Base-by-base conservation (phyloP, 345 rosid genomes). In the Gynandropsis gynandra region DNA sequence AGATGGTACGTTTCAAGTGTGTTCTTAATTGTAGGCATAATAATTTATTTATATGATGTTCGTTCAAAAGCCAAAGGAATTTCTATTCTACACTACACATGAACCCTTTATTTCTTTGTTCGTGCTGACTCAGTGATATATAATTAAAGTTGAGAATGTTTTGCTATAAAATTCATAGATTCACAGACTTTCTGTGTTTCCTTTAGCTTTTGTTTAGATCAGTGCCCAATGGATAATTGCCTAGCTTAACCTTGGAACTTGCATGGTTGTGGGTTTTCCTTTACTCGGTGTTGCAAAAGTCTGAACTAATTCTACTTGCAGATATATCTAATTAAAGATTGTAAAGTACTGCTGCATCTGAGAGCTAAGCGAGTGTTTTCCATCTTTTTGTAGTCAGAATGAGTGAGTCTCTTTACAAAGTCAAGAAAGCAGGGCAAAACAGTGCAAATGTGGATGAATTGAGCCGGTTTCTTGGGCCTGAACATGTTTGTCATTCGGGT, bases 371-470 rank as follows among this genome's bases (percentile, higher is more conserved):
- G 9, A 27, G 51, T 24, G 10, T 50, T 37, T 20, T 59, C 19
- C 18, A n/a, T 42, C 9, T 40, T 59, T 4, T 40, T 59, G 75
- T 78, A 90, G 96, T 82, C 60, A 79, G 95, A 75, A 74, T 90
- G 80, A 82, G 77, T 38, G 98, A 90, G 64, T 79, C 96, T 19
- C 84, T 84, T 42, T 87, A 83, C 63, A 54, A 59, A 16, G 87
- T 87, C 18, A 87, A 84, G 74, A 73, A 59, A 63, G 48, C 76
- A 38, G 70, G 68, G 47, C 85, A 77, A 50, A 65, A 60, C 40
- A 68, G 58, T 10, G 53, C 56, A 50, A 71, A 42, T 45, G 62
- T 62, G 36, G 82, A 82, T 65, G 81, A 80, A 46, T 48, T 67
- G 47, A 70, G 76, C 56, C 44, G 73, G 52, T 61, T 59, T 50